phyloP scores from a whole-genome alignment of 352 stramenopile genomes.

The Paralagenidium karlingii region DNA sequence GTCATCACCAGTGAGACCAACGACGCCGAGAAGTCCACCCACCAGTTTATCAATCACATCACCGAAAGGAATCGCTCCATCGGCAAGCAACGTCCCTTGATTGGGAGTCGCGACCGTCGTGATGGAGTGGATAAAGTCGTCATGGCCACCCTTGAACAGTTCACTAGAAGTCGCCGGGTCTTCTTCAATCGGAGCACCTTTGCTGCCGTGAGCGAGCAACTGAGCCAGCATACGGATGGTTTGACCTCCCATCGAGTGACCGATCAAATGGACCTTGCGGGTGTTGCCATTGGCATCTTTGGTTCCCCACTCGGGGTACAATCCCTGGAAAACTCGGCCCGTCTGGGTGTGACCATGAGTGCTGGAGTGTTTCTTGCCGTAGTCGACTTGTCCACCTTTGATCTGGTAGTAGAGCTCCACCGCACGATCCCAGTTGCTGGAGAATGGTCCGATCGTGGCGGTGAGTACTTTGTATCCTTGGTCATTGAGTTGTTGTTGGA shows the following conservation, averaged over 20 bases:
- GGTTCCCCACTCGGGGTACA: constrained; percentile 13
- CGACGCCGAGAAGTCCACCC: background rate
- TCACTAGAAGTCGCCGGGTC: constrained; percentile 18
- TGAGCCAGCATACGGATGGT: constrained; percentile 12
- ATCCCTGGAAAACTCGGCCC: constrained; percentile 7
- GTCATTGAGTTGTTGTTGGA: constrained; percentile 13
- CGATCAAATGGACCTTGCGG: constrained; percentile 15
- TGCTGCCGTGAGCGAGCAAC: constrained; percentile 11
- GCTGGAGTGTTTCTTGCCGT: constrained; percentile 10
- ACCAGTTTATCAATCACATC: constrained; percentile 11
- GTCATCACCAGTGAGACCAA: background rate
- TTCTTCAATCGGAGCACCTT: constrained; percentile 9
- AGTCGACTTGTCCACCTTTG: constrained; percentile 32
- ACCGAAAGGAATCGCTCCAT: constrained; percentile 12
- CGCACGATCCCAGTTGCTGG: constrained; percentile 47
- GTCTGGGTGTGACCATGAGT: constrained; percentile 2
- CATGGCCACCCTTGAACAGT: constrained; percentile 34
- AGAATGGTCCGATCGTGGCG: constrained; percentile 30
- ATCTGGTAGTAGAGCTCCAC: constrained; percentile 47
- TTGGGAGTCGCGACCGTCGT: constrained; percentile 50
- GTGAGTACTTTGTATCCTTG: constrained; percentile 34
- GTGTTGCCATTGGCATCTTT: constrained; percentile 4
- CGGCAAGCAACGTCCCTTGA: constrained; percentile 34
- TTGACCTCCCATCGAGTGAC: constrained; percentile 12
- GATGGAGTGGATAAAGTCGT: constrained; percentile 54